Percentiles rank a stretch among this genome's conserved stretches.
Conservation (phyloP, 495 filamentous ascomycete genomes). For the Aspergillus ellipticus region DNA sequence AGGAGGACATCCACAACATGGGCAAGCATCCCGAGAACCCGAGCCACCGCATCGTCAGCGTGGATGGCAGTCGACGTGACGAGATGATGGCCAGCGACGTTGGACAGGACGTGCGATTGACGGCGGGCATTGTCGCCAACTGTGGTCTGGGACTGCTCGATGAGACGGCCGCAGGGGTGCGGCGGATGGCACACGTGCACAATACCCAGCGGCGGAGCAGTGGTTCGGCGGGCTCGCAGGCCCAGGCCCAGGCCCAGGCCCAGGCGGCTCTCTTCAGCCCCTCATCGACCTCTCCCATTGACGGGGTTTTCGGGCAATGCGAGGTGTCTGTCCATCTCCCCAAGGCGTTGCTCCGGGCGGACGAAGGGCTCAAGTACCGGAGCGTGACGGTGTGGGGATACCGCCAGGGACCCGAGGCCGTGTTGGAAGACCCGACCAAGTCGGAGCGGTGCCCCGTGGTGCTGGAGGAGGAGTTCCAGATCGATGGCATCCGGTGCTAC, state of each 20-base stretch:
- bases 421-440: constrained; percentile 12
- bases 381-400: constrained; percentile 40
- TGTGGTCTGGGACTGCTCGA: constrained; percentile 38
- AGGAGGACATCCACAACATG: constrained; percentile 33
- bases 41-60: constrained; percentile 26
- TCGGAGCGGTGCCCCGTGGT: constrained; percentile 30
- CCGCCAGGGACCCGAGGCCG: constrained; percentile 14
- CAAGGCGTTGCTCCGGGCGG: constrained; percentile 41
- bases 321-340: constrained; percentile 41
- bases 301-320: constrained; percentile 34
- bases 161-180: constrained; percentile 41
- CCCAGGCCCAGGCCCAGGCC: constrained; percentile 10
- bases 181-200: constrained; percentile 37
- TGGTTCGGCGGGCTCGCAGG: constrained; percentile 14
- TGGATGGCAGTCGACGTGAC: constrained; percentile 31
- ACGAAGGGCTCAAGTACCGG: constrained; percentile 40
- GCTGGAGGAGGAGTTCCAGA: constrained; percentile 42
- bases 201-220: constrained; percentile 28
- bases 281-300: constrained; percentile 20
- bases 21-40: constrained; percentile 22
- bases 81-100: constrained; percentile 28
- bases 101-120: constrained; percentile 37
- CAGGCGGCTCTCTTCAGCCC: constrained; percentile 7
- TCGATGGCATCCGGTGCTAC: constrained; percentile 43
- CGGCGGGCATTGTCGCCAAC: constrained; percentile 36